These are phyloP conservation scores for Tulasnella sp. DNA, from an alignment of 768 basidiomycete species.

Conservation along the genomic window DNA sequence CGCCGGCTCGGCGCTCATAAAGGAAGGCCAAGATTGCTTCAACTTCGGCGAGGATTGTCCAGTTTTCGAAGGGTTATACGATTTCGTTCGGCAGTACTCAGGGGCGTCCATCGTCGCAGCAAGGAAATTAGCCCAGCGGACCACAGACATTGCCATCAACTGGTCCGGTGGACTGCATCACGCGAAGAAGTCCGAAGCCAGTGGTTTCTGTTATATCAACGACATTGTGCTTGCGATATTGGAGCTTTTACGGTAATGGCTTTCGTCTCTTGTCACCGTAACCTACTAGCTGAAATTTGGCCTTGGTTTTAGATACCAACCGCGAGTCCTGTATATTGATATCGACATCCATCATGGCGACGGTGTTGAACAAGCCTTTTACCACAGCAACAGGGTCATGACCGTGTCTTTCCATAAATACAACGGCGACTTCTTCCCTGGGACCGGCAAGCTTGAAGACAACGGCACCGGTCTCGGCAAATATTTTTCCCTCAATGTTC, in stretches of 20 bases:
- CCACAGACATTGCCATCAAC: conserved; percentile 94
- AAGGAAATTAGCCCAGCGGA: conserved; percentile 68
- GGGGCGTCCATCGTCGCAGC: conserved; percentile 89
- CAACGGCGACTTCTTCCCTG: conserved; percentile 96
- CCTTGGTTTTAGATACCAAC: conserved; percentile 56
- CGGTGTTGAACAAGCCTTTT: conserved; percentile 96
- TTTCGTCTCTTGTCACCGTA: conserved; percentile 15
- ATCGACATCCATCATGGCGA: conserved; percentile 99
- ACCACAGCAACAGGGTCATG: conserved; percentile 95
- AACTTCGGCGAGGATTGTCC: conserved; percentile 98
- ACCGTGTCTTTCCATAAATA: conserved; percentile 99
- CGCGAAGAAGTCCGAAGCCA: conserved; percentile 94
- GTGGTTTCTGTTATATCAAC: conserved; percentile 97
- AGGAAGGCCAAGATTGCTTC: conserved; percentile 74
- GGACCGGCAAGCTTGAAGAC: conserved; percentile 92
- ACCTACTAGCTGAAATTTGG: background rate
- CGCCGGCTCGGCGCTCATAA: background rate
- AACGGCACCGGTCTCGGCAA: conserved; percentile 81
- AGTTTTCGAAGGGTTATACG: conserved; percentile 87
- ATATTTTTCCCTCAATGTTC: conserved; percentile 92
- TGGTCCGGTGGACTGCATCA: conserved; percentile 99
- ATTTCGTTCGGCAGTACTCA: conserved; percentile 89
- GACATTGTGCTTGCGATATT: conserved; percentile 92
- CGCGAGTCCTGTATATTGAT: conserved; percentile 94
- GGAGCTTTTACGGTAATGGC: conserved; percentile 69